phyloP scores from a whole-genome alignment of 23 red algal species.

The Gracilariopsis chorda region DNA sequence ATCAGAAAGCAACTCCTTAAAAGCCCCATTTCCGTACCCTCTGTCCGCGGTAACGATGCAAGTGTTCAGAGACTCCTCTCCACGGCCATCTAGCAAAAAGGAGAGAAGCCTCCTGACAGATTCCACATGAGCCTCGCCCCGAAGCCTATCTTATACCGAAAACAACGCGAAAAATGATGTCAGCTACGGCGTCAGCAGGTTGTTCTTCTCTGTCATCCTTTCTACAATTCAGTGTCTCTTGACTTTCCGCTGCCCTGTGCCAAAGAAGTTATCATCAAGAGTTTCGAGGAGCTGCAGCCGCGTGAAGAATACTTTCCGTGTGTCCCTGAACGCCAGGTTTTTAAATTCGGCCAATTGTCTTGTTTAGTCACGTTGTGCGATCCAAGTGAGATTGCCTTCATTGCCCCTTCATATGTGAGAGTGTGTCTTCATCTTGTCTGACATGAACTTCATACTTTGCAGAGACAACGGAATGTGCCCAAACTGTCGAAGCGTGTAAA shows the following conservation, averaged over 20 bases:
- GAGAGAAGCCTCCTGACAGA: conserved; percentile 7
- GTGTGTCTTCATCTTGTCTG: not conserved
- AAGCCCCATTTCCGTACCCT: not conserved
- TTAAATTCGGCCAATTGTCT: conserved; percentile 12
- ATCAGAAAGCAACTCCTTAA: not conserved
- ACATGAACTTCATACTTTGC: not conserved
- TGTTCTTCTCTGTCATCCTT: conserved; percentile 28
- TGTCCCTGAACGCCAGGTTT: conserved; percentile 13
- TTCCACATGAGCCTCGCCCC: conserved; percentile 1
- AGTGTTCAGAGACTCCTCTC: conserved; percentile 12
- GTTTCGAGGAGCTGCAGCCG: not conserved
- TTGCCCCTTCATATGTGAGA: not conserved
- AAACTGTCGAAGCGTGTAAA: not conserved
- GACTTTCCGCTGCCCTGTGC: conserved; percentile 18
- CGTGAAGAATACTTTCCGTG: conserved; percentile 5
- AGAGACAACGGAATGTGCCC: not conserved
- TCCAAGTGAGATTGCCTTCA: not conserved
- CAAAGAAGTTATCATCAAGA: conserved; percentile 14
- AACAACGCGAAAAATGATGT: not conserved
- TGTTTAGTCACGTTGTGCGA: not conserved
- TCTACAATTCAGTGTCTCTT: not conserved
- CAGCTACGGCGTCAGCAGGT: conserved; percentile 18
- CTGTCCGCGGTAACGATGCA: conserved; percentile 15
- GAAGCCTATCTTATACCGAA: not conserved
- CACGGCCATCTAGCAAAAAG: not conserved